Evolutionary conservation across 2,329 filamentous ascomycete species (phyloP), one percentile per base, ranked within the genome.

Genomic region (Bipolaris gigantea): DNA sequence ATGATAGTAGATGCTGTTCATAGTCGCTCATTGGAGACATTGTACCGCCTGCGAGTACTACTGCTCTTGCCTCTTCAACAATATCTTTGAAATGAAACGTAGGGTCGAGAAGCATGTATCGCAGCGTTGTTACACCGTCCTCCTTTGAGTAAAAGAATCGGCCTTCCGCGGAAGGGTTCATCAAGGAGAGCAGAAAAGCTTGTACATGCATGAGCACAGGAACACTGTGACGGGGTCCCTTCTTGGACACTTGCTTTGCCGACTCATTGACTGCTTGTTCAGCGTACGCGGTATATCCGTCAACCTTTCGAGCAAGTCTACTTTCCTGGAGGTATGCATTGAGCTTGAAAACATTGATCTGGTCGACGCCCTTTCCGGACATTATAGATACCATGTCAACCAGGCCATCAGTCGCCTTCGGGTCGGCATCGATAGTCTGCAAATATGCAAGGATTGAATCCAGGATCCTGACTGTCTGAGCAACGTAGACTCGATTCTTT

Each of bases 1-100:
- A 88, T 0, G 93, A 89, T 58, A 99, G 94, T 0, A 99, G 80
- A 65, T 97, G 90, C 4, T 88, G 83, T 33, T 83, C 86, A 74
- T 96, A 99, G 75, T 97, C 94, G 21, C 88, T 84, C 79, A 97
- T 96, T 0, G 94, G 94, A 2, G 94, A 96, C 94, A 99, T 97
- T 23, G 94, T 99, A 19, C 94, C 94, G 53, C 94, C 94, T 0
- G 92, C 94, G 3, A 99, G 79, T 38, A 99, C 88, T 3, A 99
- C 89, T 2, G 93, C 90, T 53, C 92, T 83, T 0, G 94, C 91
- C 57, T 89, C 86, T 27, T 90, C 86, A 2, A 93, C 90, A 47
- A 97, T 89, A 10, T 92, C 89, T 7, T 88, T 88, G 74, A 99
- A 97, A 62, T 95, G 90, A 65, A 93, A 87, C 0, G 92, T 92